A percentile compares a stretch with the other conserved stretches of the same genome.
These are phyloP conservation scores for Polyrhizophydium stewartii DNA, from an alignment of 371 early-diverging fungal species.

Conservation along the genomic window DNA sequence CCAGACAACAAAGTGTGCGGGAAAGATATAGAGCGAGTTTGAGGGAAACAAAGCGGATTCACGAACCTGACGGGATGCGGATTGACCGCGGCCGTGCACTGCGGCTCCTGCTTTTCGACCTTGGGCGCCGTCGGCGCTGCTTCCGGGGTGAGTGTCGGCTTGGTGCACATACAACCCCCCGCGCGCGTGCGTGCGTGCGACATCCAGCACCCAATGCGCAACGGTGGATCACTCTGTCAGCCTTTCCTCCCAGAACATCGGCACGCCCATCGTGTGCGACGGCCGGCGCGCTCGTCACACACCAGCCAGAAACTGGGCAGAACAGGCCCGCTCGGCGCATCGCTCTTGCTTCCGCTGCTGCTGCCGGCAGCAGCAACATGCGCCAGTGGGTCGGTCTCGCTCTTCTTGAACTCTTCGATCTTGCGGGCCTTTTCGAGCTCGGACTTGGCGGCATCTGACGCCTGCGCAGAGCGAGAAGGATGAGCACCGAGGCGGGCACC, in stretches of 20 bases:
- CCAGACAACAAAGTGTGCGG: no score
- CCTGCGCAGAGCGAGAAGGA: not conserved
- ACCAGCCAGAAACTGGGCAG: constrained; percentile 81
- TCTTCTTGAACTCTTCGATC: constrained; percentile 14
- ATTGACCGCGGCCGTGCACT: constrained; percentile 65
- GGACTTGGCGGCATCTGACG: not conserved
- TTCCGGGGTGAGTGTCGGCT: constrained; percentile 69
- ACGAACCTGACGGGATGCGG: constrained; percentile 66
- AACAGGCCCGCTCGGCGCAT: constrained; percentile 45
- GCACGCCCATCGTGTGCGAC: not conserved
- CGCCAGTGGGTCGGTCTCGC: constrained; percentile 34
- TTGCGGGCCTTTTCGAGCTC: not conserved
- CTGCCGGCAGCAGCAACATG: constrained; percentile 16
- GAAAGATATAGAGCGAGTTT: no score
- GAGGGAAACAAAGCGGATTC: no score
- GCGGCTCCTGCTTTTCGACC: constrained; percentile 53
- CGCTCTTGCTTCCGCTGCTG: no score
- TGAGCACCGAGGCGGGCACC: not conserved
- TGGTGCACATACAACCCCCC: not conserved
- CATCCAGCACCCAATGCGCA: not conserved
- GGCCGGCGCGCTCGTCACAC: constrained; percentile 3
- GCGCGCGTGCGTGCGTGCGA: not conserved
- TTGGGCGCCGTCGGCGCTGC: constrained; percentile 55
- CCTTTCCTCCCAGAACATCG: no score
- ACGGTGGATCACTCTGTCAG: not conserved